A percentile compares a stretch with the other conserved stretches of the same genome.
phyloP scores from a whole-genome alignment of 2,329 filamentous ascomycete species.

The Sphaerulina musiva region DNA sequence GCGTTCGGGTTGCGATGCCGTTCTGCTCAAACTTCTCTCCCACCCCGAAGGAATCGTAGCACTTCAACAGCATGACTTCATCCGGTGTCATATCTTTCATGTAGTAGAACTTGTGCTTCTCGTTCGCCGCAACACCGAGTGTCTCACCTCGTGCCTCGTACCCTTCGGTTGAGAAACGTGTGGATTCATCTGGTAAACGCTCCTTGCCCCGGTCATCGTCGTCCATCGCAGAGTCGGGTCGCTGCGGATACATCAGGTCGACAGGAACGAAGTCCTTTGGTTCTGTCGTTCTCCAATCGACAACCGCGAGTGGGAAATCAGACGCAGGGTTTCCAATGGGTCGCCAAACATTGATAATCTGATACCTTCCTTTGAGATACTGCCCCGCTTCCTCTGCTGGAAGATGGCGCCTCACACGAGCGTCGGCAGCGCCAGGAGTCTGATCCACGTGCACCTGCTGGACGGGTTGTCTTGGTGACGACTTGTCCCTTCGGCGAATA shows the following conservation, averaged over 20 bases:
- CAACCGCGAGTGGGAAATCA: constrained; percentile 61
- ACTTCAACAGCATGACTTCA: constrained; percentile 50
- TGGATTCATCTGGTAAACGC: constrained; percentile 45
- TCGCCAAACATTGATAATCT: constrained; percentile 67
- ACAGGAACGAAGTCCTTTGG: constrained; percentile 55
- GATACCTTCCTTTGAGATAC: constrained; percentile 53
- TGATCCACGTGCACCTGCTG: constrained; percentile 68
- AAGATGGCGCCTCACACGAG: constrained; percentile 56
- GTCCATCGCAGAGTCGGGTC: constrained; percentile 34
- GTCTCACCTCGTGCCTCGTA: constrained; percentile 61
- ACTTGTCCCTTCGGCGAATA: constrained; percentile 52
- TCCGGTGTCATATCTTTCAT: constrained; percentile 60
- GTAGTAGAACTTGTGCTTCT: constrained; percentile 57
- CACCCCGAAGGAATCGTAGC: constrained; percentile 42
- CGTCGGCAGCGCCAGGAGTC: constrained; percentile 56
- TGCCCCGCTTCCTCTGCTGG: constrained; percentile 50
- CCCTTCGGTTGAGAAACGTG: constrained; percentile 47
- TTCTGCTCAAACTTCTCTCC: constrained; percentile 35
- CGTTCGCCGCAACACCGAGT: constrained; percentile 52
- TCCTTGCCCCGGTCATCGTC: constrained; percentile 56
- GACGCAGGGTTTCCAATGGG: constrained; percentile 59
- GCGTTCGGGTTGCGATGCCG: constrained; percentile 42
- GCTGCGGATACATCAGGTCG: constrained; percentile 56
- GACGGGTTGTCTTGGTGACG: constrained; percentile 56
- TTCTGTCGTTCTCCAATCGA: constrained; percentile 56